Conservation (phyloP, 495 filamentous ascomycete genomes). For the Penicillium desertorum region DNA sequence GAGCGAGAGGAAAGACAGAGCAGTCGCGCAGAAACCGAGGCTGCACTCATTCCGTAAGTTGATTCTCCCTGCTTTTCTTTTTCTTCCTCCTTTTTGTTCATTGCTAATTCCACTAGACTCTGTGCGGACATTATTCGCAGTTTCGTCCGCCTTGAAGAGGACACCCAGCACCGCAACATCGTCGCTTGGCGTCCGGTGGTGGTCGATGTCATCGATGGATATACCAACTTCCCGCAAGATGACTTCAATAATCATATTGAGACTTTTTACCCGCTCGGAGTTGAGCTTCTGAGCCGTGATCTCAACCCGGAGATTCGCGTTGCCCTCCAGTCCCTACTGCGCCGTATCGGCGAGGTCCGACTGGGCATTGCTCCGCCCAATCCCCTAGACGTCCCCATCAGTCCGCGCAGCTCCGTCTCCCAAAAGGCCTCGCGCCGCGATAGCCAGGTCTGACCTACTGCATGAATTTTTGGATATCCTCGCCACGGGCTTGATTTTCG, state of each 20-base stretch:
- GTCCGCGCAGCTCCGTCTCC: conserved; percentile 47
- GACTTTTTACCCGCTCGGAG: conserved; percentile 79
- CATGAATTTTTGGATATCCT: conserved; percentile 38
- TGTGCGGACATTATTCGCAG: conserved; percentile 88
- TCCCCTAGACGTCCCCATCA: conserved; percentile 42
- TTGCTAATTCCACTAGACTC: conserved; percentile 47
- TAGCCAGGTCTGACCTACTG: conserved; percentile 24
- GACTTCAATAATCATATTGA: conserved; percentile 77
- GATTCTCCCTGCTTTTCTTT: background rate
- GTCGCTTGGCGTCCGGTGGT: conserved; percentile 96
- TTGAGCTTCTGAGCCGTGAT: conserved; percentile 83
- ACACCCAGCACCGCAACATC: conserved; percentile 93
- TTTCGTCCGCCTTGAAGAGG: conserved; percentile 83
- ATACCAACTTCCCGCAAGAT: conserved; percentile 78
- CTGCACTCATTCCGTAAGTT: conserved; percentile 80
- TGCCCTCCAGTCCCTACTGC: conserved; percentile 71
- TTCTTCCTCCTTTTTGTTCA: conserved; percentile 7
- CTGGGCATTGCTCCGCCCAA: conserved; percentile 58
- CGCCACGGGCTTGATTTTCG: conserved; percentile 21
- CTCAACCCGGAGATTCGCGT: conserved; percentile 73
- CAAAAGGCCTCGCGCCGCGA: conserved; percentile 33
- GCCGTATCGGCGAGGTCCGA: conserved; percentile 78
- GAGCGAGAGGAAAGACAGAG: conserved; percentile 75
- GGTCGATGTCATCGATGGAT: conserved; percentile 95
- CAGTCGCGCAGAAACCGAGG: conserved; percentile 77